Base-by-base conservation (phyloP, 164 flowering plant genomes). In the Houttuynia cordata region DNA sequence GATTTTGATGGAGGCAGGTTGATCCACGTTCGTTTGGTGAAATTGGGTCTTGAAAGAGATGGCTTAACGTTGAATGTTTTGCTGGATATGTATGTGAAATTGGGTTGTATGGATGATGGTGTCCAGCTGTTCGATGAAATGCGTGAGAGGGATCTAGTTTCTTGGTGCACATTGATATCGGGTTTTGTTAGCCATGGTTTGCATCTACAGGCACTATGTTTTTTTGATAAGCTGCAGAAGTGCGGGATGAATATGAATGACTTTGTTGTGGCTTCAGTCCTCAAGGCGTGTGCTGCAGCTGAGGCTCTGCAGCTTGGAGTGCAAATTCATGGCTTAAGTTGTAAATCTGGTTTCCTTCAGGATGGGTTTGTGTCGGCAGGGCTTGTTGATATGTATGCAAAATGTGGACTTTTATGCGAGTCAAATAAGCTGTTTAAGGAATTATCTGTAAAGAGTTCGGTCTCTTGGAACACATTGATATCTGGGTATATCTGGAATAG, bases 21-120 rank as follows among this genome's bases (percentile, higher is more conserved):
- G 22, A 17, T 64, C 23, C 66, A 64, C 55, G 60, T 49, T 56
- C 66, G 55, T 64, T 42, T 64, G 23, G 18, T 64, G 22, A 56
- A 64, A 21, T 45, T 64, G 60, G 66, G 66, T 10, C 53, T 57
- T 12, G 24, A 14, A 12, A 23, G 53, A 18, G 60, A 56, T n/a
- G 19, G 49, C 19, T 13, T 64, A 15, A n/a, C 55, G 22, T 24
- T 37, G 10, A 64, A 64, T 56, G 55, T 45, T 17, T 25, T 64
- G 49, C 21, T 64, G 66, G 66, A 64, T 64, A 56, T 64, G 66
- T 56, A 64, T 56, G 66, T 45, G 10, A 64, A 64, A 56, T 24
- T 47, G 47, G 66, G 59, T 10, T 47, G 47, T 24, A 22, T 57
- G 41, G 4, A 8, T 7, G 66, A 64, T 10, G 24, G 20, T 24